These are phyloP conservation scores for Volvox africanus DNA, from an alignment of 139 green algal genomes.

Conservation along the genomic window DNA sequence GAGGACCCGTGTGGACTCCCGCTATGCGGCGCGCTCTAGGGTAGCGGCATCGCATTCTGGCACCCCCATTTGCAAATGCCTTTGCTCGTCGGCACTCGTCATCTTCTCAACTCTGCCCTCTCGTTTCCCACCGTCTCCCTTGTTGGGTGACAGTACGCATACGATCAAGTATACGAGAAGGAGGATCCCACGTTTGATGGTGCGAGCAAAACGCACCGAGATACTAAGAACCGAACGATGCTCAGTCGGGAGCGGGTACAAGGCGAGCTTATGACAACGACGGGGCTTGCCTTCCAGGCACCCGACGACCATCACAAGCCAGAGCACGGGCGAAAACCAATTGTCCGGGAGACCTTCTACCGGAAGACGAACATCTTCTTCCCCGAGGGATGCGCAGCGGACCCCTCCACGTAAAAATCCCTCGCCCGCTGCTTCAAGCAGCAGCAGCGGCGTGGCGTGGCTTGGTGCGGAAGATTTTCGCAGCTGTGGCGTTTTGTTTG, in stretches of 20 bases:
- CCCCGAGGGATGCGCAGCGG: conserved; percentile 63
- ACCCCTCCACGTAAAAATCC: conserved; percentile 37
- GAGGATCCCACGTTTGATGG: conserved; percentile 65
- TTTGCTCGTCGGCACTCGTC: no score
- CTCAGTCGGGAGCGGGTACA: conserved; percentile 70
- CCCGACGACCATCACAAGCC: conserved; percentile 78
- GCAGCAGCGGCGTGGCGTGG: no score
- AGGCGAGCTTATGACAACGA: conserved; percentile 67
- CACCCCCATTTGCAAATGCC: no score
- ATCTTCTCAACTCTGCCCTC: no score
- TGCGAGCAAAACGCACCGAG: conserved; percentile 71
- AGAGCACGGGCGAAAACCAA: conserved; percentile 76
- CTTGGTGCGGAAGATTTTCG: no score
- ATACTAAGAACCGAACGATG: conserved; percentile 84
- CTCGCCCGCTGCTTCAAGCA: no score
- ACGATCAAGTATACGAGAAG: conserved; percentile 86
- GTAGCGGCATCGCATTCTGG: no score
- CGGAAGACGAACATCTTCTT: conserved; percentile 79
- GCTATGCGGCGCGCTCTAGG: no score
- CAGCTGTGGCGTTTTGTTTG: no score
- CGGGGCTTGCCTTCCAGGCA: conserved; percentile 60
- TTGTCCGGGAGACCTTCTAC: conserved; percentile 88
- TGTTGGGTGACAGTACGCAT: conserved; percentile 68
- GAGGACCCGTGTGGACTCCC: no score
- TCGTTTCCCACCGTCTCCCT: not conserved